Base-by-base conservation (phyloP, 192 early-diverging fungal species). In the Gamsiella multidivaricata region DNA sequence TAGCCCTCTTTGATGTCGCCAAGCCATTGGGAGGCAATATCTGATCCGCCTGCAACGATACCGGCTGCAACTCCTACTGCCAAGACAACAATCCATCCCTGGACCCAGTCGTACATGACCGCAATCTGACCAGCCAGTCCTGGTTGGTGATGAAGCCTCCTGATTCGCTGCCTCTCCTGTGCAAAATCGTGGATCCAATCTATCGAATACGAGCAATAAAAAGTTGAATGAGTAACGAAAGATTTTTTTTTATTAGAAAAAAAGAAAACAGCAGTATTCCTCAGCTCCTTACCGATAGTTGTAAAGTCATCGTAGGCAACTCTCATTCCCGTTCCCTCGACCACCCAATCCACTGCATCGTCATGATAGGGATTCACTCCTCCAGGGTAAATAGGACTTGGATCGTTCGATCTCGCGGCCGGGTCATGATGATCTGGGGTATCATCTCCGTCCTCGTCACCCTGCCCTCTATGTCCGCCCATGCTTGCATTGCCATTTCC, bases 151-250 rank as follows among this genome's bases (percentile, higher is more conserved):
- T 87, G 84, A 28, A 92, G 51, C 54, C 79, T 86, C 32, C 88
- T 80, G 20, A 89, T 78, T n/a, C 94, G 80, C 20, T 88, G 85
- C 36, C 91, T 85, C 78, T 97, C 95, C 80, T 92, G 90, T 14
- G 91, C 91, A 61, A 91, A 87, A 81, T 96, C 95, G 66, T 96
- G 94, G 42, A 95, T 91, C 93, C 94, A 96, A 81, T 98, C 94
- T 89, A 73, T n/a, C 17, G 5, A 46, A 12, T 5, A 18, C 4
- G 9, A 28, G 12, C 5, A 4, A 18, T 29, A 31, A n/a, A n/a
- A n/a, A n/a, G n/a, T n/a, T n/a, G n/a, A n/a, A n/a, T n/a, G n/a
- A n/a, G n/a, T n/a, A n/a, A n/a, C n/a, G n/a, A n/a, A n/a, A n/a
- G n/a, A n/a, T n/a, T n/a, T n/a, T n/a, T n/a, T n/a, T 34, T 20